Evolutionary conservation across 768 basidiomycete species (phyloP).

Genomic region (Trametes elegans): DNA sequence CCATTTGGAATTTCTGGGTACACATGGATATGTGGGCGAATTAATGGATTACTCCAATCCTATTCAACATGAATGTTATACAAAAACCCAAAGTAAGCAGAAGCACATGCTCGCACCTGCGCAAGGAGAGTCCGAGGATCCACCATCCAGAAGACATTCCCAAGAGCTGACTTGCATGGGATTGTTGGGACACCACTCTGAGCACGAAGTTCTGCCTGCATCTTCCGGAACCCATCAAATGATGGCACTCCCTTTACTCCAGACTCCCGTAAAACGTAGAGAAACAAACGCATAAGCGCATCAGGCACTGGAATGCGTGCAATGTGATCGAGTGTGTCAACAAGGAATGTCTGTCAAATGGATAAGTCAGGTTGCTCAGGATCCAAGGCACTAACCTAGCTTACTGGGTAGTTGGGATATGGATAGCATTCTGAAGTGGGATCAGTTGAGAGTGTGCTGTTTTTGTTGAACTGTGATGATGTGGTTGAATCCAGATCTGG

Average conservation of each 20-base stretch:
- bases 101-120: slow-evolving; percentile 1
- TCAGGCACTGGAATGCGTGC: slow-evolving; percentile 8
- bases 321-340: slow-evolving; percentile 10
- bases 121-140: slow-evolving; percentile 6
- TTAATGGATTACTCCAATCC: slow-evolving; percentile 19
- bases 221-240: slow-evolving; percentile 3
- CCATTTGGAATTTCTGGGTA: not conserved
- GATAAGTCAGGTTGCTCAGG: not conserved
- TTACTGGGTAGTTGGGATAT: not conserved
- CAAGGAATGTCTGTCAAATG: not conserved
- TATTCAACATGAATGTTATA: not conserved
- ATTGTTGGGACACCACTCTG: not conserved
- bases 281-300: slow-evolving; percentile 1
- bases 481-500: no score
- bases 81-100: no score
- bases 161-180: not conserved
- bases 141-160: slow-evolving; percentile 17
- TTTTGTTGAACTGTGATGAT: no score
- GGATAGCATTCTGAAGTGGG: no score
- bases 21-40: slow-evolving; percentile 10
- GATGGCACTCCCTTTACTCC: slow-evolving; percentile 14
- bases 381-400: not conserved
- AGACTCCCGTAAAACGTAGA: slow-evolving; percentile 6
- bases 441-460: no score
- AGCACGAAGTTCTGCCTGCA: not conserved